phyloP scores from a whole-genome alignment of 768 basidiomycete species.

The Suillus decipiens region DNA sequence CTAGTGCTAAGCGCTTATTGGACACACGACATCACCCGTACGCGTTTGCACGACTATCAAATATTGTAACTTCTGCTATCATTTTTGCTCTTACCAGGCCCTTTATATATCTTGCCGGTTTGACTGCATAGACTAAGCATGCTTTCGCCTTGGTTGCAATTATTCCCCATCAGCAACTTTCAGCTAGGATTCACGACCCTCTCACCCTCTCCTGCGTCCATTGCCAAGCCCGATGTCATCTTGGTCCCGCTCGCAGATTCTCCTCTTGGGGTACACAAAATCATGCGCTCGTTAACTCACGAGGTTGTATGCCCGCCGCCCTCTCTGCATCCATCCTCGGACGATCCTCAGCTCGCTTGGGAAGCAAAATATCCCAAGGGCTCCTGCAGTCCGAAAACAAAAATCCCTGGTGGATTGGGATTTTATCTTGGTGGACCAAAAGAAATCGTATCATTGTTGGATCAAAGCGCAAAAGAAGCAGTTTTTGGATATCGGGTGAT shows the following conservation, averaged over 20 bases:
- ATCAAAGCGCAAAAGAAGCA: conserved; percentile 50
- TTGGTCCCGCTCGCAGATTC: conserved; percentile 41
- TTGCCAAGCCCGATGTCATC: conserved; percentile 20
- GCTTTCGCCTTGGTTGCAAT: not conserved
- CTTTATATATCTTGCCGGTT: not conserved
- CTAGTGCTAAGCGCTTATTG: too few relatives aligned
- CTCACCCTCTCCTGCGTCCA: conserved; percentile 15
- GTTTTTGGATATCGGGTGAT: conserved; percentile 67
- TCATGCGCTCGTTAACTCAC: conserved; percentile 39
- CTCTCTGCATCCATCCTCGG: conserved; percentile 15
- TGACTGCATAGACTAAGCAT: not conserved
- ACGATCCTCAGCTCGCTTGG: conserved; percentile 43
- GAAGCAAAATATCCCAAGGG: conserved; percentile 63
- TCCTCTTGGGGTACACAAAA: conserved; percentile 51
- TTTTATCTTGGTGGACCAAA: conserved; percentile 65
- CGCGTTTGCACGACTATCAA: not conserved
- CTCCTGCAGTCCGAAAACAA: conserved; percentile 56
- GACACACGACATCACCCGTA: not conserved
- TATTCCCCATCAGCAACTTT: conserved; percentile 15
- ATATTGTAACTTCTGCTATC: not conserved
- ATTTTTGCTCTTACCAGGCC: not conserved
- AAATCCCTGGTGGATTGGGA: conserved; percentile 63
- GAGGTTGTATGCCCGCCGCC: conserved; percentile 29
- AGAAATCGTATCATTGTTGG: conserved; percentile 39
- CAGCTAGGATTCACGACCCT: conserved; percentile 44